A percentile compares a stretch with the other conserved stretches of the same genome.
These are phyloP conservation scores for Mycena polygramma DNA, from an alignment of 768 basidiomycete species.

Conservation along the genomic window DNA sequence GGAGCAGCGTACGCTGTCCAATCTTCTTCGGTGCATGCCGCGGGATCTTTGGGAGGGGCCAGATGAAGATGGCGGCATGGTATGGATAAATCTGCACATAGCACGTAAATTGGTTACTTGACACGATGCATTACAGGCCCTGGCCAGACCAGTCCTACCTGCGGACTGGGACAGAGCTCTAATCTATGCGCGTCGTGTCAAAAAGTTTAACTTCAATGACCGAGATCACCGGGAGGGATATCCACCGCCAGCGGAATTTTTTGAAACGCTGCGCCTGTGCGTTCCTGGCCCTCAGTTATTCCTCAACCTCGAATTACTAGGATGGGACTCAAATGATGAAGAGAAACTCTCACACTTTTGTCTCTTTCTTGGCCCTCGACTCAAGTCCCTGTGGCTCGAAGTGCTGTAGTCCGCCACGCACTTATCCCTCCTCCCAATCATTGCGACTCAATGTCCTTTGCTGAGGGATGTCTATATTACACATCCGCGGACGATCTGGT, in stretches of 20 bases:
- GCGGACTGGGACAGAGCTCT: too few relatives aligned
- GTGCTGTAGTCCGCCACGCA: conserved; percentile 16
- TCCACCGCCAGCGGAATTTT: background rate
- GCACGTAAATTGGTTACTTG: too few relatives aligned
- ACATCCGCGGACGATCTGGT: background rate
- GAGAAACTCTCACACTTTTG: conserved; percentile 9
- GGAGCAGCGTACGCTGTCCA: background rate
- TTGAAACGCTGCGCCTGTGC: conserved; percentile 16
- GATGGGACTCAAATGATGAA: too few relatives aligned
- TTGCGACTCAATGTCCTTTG: conserved; percentile 21
- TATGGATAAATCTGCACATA: too few relatives aligned
- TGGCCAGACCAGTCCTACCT: too few relatives aligned
- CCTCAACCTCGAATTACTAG: conserved; percentile 17
- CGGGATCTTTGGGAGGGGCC: conserved; percentile 14
- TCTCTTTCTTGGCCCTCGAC: conserved; percentile 18
- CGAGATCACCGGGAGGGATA: background rate
- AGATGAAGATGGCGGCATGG: conserved; percentile 2
- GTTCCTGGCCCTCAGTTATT: conserved; percentile 12
- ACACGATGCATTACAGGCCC: too few relatives aligned
- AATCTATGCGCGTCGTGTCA: too few relatives aligned
- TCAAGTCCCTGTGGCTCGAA: conserved; percentile 3
- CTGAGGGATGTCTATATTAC: conserved; percentile 4
- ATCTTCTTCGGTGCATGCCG: conserved; percentile 20
- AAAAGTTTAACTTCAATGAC: too few relatives aligned
- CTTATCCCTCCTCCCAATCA: conserved; percentile 20